A percentile compares a stretch with the other conserved stretches of the same genome.
Conservation (phyloP, 495 filamentous ascomycete genomes). For the Aspergillus conjunctus region DNA sequence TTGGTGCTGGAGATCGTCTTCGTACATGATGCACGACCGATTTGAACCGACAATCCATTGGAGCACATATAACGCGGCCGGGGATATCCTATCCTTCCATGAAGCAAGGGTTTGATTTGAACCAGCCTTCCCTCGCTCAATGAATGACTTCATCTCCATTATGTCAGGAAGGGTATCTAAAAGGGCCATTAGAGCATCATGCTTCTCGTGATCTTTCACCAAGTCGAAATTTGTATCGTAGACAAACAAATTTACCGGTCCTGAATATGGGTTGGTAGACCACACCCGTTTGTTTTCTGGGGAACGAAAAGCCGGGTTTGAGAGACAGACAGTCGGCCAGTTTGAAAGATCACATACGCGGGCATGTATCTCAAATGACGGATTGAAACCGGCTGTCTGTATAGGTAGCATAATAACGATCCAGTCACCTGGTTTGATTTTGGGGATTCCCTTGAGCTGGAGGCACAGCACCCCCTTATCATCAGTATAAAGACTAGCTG, state of each 20-base stretch:
- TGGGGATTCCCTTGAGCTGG: conserved; percentile 28
- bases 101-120: conserved; percentile 46
- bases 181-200: conserved; percentile 55
- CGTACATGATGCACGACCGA: conserved; percentile 78
- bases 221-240: conserved; percentile 63
- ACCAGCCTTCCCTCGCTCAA: conserved; percentile 42
- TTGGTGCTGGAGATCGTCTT: conserved; percentile 48
- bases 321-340: conserved; percentile 21
- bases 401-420: conserved; percentile 36
- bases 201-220: conserved; percentile 50
- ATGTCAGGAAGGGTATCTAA: conserved; percentile 72
- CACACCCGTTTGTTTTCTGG: background rate
- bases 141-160: conserved; percentile 60
- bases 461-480: conserved; percentile 26
- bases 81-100: conserved; percentile 66
- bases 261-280: conserved; percentile 1
- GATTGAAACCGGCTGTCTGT: background rate
- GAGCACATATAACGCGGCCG: conserved; percentile 67
- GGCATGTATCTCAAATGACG: conserved; percentile 5
- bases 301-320: conserved; percentile 15
- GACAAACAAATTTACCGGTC: conserved; percentile 33
- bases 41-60: conserved; percentile 94
- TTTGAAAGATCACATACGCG: conserved; percentile 11
- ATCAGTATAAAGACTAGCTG: background rate
- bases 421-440: conserved; percentile 60